Base-by-base conservation (phyloP, 1,139 yeast species). In the Yamadazyma spencermartinsiae region DNA sequence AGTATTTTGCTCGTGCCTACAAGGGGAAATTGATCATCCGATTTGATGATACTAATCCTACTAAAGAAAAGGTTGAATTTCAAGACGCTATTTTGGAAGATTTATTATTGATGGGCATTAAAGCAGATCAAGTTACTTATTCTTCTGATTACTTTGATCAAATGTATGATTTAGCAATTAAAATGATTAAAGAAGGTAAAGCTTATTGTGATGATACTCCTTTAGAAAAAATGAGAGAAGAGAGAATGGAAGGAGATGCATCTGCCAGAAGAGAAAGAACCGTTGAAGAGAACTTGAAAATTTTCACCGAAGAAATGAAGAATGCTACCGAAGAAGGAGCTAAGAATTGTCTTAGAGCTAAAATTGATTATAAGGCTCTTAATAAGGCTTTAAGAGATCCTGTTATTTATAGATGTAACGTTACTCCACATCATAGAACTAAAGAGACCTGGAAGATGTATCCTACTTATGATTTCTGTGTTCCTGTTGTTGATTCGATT, bases 381-480 rank as follows among this genome's bases (percentile, higher is more conserved):
- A 92, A 92, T 80, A 92, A 92, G 72, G 85, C 98, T 40, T 71
- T 92, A 57, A 85, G 98, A 72, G 98, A 92, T 63, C 98, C 98
- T 32, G 97, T 90, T 44, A 85, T 92, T 52, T 92, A 89, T 82
- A 83, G 98, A 77, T 84, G 95, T 68, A 90, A 90, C 75, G 71
- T 86, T 60, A 88, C 95, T 48, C 97, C 98, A 42, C 98, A 92
- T 61, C 98, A 90, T 70, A 85, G 96, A 68, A 90, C 98, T 34
- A 97, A 97, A 37, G 60, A 82, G 36, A 56, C 72, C 40, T 92
- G 98, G 98, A 92, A 90, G 68, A 79, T 89, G 62, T 92, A 92
- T 71, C 98, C 98, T 56, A 89, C 96, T 37, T 92, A 92, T 64
- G 98, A 92, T 67, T 92, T 92, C 84, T 90, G 98, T 76, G 95